A percentile compares a stretch with the other conserved stretches of the same genome.
Evolutionary conservation across 176 grass and related monocot genomes (phyloP).

Genomic region (Elaeis guineensis): DNA sequence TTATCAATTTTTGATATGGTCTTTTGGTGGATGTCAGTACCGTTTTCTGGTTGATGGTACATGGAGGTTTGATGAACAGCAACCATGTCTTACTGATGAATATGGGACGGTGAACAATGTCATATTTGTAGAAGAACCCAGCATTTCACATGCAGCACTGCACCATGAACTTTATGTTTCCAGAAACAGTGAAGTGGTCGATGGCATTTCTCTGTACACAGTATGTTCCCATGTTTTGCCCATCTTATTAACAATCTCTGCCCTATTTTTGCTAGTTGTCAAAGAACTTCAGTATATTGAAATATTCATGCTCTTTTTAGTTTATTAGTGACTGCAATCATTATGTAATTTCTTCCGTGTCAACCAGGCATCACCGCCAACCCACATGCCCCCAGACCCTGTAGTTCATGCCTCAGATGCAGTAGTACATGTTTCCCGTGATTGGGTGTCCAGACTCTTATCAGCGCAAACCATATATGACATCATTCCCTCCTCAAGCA

Average conservation of each 20-base stretch:
- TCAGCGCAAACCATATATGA: constrained; percentile 59
- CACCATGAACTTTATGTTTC: too few species aligned
- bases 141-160: too few species aligned
- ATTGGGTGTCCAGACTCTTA: constrained; percentile 42
- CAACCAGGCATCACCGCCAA: too few species aligned
- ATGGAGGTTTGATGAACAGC: constrained; percentile 48
- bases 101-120: constrained; percentile 54
- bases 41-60: constrained; percentile 62
- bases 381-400: constrained; percentile 39
- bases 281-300: not conserved
- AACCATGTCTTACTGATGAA: constrained; percentile 35
- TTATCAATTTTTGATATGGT: constrained; percentile 24
- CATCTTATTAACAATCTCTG: constrained; percentile 3
- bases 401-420: constrained; percentile 24
- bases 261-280: constrained; percentile 11
- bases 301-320: not conserved
- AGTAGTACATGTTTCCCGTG: constrained; percentile 33
- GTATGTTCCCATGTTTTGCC: constrained; percentile 36
- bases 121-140: constrained; percentile 35
- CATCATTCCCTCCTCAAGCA: constrained; percentile 57
- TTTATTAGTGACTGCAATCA: not conserved
- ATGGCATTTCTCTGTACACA: constrained; percentile 41
- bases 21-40: constrained; percentile 43
- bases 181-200: constrained; percentile 22
- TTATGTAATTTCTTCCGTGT: not conserved